A percentile compares a stretch with the other conserved stretches of the same genome.
phyloP scores from a whole-genome alignment of 139 green algal genomes.

The Closterium sp. region DNA sequence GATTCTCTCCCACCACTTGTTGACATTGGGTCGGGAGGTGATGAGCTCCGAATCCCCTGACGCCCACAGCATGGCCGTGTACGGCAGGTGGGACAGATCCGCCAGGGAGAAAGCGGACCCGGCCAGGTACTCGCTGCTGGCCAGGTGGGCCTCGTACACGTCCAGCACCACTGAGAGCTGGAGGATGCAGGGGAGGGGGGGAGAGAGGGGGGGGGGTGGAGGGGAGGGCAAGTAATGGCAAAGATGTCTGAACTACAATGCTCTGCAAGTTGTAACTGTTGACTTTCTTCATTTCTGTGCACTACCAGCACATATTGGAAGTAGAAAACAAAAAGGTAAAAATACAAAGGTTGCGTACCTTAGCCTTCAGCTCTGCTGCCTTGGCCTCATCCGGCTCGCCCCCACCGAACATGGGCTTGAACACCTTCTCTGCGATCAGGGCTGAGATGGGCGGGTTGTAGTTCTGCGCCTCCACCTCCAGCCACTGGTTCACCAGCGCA shows the following conservation, averaged over 20 bases:
- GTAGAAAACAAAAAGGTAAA: too few species aligned
- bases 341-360: slow-evolving; percentile 4
- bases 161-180: slow-evolving; percentile 43
- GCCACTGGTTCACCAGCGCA: slow-evolving; percentile 45
- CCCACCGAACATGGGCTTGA: slow-evolving; percentile 33
- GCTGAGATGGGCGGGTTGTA: slow-evolving; percentile 27
- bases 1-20: slow-evolving; percentile 51
- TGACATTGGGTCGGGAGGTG: slow-evolving; percentile 23
- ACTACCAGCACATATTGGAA: too few species aligned
- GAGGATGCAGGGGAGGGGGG: not conserved
- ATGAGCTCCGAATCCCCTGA: slow-evolving; percentile 20
- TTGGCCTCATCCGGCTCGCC: slow-evolving; percentile 25
- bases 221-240: too few species aligned
- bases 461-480: slow-evolving; percentile 42
- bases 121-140: slow-evolving; percentile 46
- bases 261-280: too few species aligned
- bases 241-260: too few species aligned
- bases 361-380: slow-evolving; percentile 21
- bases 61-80: slow-evolving; percentile 36
- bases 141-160: slow-evolving; percentile 47
- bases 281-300: too few species aligned
- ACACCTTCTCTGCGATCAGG: slow-evolving; percentile 40
- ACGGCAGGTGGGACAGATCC: slow-evolving; percentile 46
- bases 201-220: not conserved
- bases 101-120: slow-evolving; percentile 39